Percentiles rank a stretch among this genome's conserved stretches.
phyloP scores from a whole-genome alignment of 306 rosid genomes.

The Lathyrus aphaca region DNA sequence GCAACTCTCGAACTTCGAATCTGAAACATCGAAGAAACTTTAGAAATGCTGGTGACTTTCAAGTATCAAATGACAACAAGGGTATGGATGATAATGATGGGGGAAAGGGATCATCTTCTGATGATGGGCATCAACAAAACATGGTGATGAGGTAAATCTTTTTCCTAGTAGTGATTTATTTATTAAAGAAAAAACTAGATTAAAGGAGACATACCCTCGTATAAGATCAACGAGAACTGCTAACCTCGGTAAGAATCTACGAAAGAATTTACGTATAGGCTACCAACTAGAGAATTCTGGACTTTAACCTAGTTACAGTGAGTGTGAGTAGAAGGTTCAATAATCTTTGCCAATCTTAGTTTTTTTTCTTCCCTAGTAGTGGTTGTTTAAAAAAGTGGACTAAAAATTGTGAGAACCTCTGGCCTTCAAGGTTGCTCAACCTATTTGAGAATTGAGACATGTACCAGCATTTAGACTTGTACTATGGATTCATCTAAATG shows the following conservation, averaged over 20 bases:
- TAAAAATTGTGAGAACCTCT: constrained; percentile 20
- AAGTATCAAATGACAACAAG: constrained; percentile 61
- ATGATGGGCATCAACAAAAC: constrained; percentile 53
- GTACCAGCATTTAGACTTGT: constrained; percentile 14
- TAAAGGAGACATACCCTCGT: not conserved
- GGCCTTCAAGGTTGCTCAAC: constrained; percentile 34
- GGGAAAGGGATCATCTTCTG: constrained; percentile 62
- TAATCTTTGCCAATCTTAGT: not conserved
- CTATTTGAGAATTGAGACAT: constrained; percentile 25
- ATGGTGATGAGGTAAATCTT: constrained; percentile 54
- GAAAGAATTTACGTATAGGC: not conserved
- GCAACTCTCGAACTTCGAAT: constrained; percentile 51
- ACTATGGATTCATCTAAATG: not conserved
- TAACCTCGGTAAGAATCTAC: not conserved
- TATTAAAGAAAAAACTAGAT: not conserved
- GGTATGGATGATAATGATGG: constrained; percentile 60
- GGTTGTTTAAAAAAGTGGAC: constrained; percentile 24
- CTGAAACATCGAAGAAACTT: constrained; percentile 54
- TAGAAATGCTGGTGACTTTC: constrained; percentile 51
- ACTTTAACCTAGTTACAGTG: not conserved
- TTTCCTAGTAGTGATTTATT: constrained; percentile 14
- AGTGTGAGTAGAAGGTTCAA: not conserved
- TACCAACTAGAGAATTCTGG: not conserved
- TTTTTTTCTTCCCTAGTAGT: not conserved
- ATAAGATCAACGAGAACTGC: not conserved